phyloP scores from a whole-genome alignment of 495 filamentous ascomycete genomes.

The Penicillium arizonense region DNA sequence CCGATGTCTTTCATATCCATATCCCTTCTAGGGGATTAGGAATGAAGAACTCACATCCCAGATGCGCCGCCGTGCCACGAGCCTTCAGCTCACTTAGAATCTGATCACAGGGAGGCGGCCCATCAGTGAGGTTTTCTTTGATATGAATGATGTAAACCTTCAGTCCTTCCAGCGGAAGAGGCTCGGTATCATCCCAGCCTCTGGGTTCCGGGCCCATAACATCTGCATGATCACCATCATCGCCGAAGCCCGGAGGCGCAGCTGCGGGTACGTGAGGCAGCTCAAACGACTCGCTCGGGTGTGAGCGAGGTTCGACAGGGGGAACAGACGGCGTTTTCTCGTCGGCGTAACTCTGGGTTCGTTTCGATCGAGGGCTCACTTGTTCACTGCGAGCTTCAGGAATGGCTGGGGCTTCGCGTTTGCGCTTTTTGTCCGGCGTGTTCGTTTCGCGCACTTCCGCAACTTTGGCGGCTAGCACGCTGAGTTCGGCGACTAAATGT shows the following conservation, averaged over 20 bases:
- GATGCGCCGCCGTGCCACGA: conserved; percentile 54
- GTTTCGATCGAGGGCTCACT: conserved; percentile 29
- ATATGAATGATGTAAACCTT: conserved; percentile 78
- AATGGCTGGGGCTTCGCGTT: conserved; percentile 15
- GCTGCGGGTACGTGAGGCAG: conserved; percentile 5
- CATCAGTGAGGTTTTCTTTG: conserved; percentile 72
- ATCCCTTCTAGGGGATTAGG: conserved; percentile 54
- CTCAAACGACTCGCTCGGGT: not conserved
- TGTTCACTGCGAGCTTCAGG: conserved; percentile 4
- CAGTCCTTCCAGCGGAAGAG: conserved; percentile 49
- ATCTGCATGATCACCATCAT: conserved; percentile 10
- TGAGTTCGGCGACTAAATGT: conserved; percentile 75
- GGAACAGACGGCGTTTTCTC: conserved; percentile 6
- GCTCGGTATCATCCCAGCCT: conserved; percentile 21
- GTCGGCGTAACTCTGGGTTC: conserved; percentile 6
- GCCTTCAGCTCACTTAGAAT: conserved; percentile 67
- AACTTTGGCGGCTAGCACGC: conserved; percentile 66
- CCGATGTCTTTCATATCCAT: conserved; percentile 23
- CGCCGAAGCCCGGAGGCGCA: conserved; percentile 7
- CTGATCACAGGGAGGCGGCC: conserved; percentile 54
- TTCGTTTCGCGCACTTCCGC: conserved; percentile 17
- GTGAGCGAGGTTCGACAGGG: not conserved
- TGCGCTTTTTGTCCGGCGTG: conserved; percentile 27
- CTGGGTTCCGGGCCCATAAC: conserved; percentile 11
- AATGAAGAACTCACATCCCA: conserved; percentile 81